A percentile compares a stretch with the other conserved stretches of the same genome.
These are phyloP conservation scores for Raddia guianensis DNA, from an alignment of 176 grass and related monocot species.

Conservation along the genomic window DNA sequence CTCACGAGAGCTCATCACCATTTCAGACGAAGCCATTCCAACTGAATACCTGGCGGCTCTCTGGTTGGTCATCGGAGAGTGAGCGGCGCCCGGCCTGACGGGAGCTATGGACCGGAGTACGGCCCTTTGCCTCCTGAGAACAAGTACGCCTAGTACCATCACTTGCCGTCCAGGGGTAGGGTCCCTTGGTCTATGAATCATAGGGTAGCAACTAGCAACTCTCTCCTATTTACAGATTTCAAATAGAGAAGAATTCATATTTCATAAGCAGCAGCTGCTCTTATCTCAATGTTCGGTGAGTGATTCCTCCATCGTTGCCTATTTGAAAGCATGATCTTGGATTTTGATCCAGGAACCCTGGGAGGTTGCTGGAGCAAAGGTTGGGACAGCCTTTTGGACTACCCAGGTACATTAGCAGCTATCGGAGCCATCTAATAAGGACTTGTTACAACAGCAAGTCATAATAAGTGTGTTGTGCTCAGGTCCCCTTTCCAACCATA, in stretches of 20 bases:
- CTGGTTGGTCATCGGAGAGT: background rate
- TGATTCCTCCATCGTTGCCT: background rate
- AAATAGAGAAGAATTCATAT: background rate
- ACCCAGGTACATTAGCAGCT: no score
- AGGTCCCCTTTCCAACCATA: constrained; percentile 7
- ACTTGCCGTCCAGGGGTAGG: background rate
- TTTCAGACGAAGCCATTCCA: background rate
- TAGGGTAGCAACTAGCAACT: constrained; percentile 30
- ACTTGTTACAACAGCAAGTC: background rate
- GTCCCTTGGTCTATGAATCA: constrained; percentile 27
- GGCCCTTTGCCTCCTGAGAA: constrained; percentile 27
- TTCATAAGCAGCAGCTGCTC: no score
- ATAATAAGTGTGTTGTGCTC: background rate
- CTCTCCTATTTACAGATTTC: background rate
- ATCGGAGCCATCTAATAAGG: no score
- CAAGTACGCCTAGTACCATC: constrained; percentile 12
- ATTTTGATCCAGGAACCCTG: constrained; percentile 26
- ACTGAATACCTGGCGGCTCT: no score
- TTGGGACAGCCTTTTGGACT: constrained; percentile 7
- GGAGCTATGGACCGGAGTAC: constrained; percentile 39
- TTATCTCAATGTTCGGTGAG: background rate
- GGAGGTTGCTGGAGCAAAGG: constrained; percentile 23
- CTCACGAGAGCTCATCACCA: background rate
- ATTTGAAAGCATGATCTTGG: background rate
- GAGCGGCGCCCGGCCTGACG: background rate